A percentile compares a stretch with the other conserved stretches of the same genome.
Conservation (phyloP, 345 rosid genomes). For the Syzygium aromaticum region DNA sequence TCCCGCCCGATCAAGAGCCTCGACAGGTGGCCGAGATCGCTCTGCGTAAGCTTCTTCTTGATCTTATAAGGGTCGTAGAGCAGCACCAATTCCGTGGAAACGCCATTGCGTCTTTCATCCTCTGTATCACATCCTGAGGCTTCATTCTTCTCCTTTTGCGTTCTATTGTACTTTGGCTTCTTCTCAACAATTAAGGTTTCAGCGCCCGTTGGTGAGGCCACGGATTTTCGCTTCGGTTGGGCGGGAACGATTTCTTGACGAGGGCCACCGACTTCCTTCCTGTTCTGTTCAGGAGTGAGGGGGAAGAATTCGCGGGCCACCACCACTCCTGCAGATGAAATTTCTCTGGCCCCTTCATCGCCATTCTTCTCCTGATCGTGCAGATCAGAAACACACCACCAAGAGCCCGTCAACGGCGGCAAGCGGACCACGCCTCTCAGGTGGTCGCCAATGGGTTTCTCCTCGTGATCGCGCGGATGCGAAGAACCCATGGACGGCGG, state of each 20-base stretch:
- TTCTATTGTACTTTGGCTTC: neutral
- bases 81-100: neutral
- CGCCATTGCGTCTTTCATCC: neutral
- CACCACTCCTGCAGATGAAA: neutral
- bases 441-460: neutral
- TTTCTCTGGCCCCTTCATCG: neutral
- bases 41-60: neutral
- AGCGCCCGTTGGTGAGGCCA: neutral
- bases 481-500: neutral
- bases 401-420: accelerated
- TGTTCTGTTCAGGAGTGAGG: neutral
- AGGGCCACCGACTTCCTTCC: neutral
- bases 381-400: neutral
- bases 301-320: neutral
- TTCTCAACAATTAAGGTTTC: neutral
- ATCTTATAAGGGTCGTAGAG: neutral
- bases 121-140: neutral
- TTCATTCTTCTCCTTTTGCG: neutral
- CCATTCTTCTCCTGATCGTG: neutral
- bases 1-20: neutral
- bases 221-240: neutral
- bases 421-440: accelerated
- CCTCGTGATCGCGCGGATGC: neutral
- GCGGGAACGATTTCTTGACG: neutral
- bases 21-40: neutral